These are phyloP conservation scores for Serendipita sp. DNA, from an alignment of 768 basidiomycete species.

Conservation along the genomic window DNA sequence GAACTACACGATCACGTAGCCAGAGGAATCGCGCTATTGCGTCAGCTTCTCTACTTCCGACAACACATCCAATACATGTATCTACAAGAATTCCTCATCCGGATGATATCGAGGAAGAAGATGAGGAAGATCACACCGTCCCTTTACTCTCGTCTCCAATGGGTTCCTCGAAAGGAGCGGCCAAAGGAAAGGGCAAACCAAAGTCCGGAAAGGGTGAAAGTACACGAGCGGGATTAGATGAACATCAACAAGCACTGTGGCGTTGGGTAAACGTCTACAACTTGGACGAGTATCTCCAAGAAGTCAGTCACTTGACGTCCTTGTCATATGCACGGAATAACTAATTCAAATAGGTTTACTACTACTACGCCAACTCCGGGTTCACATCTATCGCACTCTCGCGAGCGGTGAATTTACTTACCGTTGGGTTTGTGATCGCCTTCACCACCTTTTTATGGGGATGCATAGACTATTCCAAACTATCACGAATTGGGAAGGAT, in stretches of 20 bases:
- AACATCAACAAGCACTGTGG: conserved; percentile 87
- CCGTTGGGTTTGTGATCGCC: conserved; percentile 92
- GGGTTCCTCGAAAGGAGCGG: conserved; percentile 4
- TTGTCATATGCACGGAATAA: neutral
- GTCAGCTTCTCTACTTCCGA: conserved; percentile 22
- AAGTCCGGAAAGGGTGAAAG: conserved; percentile 19
- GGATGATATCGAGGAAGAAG: conserved; percentile 38
- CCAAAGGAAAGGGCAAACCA: neutral
- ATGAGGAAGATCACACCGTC: conserved; percentile 9
- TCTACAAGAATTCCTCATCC: conserved; percentile 43
- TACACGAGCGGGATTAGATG: conserved; percentile 55
- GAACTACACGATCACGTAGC: neutral
- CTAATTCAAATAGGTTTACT: conserved; percentile 32
- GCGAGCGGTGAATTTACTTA: conserved; percentile 89
- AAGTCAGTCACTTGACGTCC: conserved; percentile 28
- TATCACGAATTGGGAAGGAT: conserved; percentile 22
- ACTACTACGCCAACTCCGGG: conserved; percentile 93
- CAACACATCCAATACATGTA: conserved; percentile 23
- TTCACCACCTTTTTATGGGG: conserved; percentile 94
- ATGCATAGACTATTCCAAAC: conserved; percentile 82
- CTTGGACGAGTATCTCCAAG: conserved; percentile 85
- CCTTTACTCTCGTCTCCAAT: neutral
- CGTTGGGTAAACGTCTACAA: conserved; percentile 99
- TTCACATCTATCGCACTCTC: conserved; percentile 88
- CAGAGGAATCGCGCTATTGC: conserved; percentile 21